Evolutionary conservation across 345 rosid species (phyloP).

Genomic region (Corchorus olitorius): DNA sequence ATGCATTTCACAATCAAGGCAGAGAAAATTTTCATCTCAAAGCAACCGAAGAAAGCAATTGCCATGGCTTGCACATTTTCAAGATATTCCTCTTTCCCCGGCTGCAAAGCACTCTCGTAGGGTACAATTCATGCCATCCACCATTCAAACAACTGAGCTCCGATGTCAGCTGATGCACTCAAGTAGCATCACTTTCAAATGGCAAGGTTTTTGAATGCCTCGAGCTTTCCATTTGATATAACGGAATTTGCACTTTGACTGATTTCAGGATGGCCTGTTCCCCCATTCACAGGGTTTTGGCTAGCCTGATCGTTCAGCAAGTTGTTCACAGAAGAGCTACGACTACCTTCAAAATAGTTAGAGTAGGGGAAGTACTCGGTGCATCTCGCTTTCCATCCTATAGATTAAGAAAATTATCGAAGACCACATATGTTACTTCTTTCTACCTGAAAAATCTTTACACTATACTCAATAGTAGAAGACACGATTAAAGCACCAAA

Average conservation of each 20-base stretch:
- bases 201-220: slow-evolving; percentile 59
- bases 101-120: background rate
- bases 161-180: slow-evolving; percentile 11
- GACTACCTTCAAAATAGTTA: slow-evolving; percentile 73
- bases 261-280: slow-evolving; percentile 39
- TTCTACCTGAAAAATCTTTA: background rate
- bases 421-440: background rate
- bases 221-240: slow-evolving; percentile 72
- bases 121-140: slow-evolving; percentile 6
- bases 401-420: background rate
- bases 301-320: slow-evolving; percentile 46
- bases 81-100: background rate
- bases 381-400: slow-evolving; percentile 92
- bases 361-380: slow-evolving; percentile 73
- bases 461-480: background rate
- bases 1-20: slow-evolving; percentile 35
- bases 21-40: slow-evolving; percentile 20
- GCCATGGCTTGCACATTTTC: background rate
- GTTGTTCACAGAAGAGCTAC: slow-evolving; percentile 57
- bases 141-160: slow-evolving; percentile 12
- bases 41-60: background rate
- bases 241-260: slow-evolving; percentile 40
- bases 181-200: slow-evolving; percentile 33
- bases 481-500: background rate
- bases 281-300: slow-evolving; percentile 59